Percentiles rank a stretch among this genome's conserved stretches.
phyloP scores from a whole-genome alignment of 371 early-diverging fungal genomes.

The Mucor irregularis region DNA sequence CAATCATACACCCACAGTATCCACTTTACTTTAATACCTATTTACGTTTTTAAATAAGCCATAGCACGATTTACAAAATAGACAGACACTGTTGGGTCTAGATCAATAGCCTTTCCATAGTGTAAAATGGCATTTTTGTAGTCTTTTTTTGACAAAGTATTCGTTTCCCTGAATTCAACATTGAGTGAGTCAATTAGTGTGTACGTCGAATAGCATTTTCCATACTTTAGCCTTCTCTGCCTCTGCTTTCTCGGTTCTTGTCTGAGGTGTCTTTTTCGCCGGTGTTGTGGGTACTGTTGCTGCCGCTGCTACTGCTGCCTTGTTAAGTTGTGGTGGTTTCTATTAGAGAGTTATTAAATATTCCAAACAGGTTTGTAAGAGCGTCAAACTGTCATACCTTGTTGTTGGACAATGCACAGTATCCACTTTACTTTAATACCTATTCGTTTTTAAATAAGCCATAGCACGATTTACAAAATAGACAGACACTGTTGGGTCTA shows the following conservation, averaged over 20 bases:
- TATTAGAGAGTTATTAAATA: too few relatives aligned
- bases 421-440: slow-evolving; percentile 47
- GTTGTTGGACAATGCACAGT: not conserved
- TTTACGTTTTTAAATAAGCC: slow-evolving; percentile 78
- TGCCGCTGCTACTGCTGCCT: too few relatives aligned
- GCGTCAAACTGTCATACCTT: too few relatives aligned
- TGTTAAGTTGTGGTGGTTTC: not conserved
- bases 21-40: slow-evolving; percentile 47
- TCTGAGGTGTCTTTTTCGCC: not conserved
- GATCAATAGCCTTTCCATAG: slow-evolving; percentile 71
- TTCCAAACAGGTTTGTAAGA: too few relatives aligned
- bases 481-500: slow-evolving; percentile 66
- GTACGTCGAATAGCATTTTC: not conserved
- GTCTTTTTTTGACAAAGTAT: slow-evolving; percentile 71
- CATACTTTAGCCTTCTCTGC: slow-evolving; percentile 69
- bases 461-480: slow-evolving; percentile 83
- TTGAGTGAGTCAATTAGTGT: not conserved
- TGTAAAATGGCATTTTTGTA: slow-evolving; percentile 65
- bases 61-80: slow-evolving; percentile 83
- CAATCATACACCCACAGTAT: not conserved
- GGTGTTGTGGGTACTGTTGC: not conserved
- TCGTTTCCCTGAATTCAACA: slow-evolving; percentile 68
- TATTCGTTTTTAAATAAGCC: slow-evolving; percentile 75
- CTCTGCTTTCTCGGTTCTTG: slow-evolving; percentile 38
- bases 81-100: slow-evolving; percentile 66